Conservation (phyloP, 441 rosid genomes). For the Biscutella auriculata region DNA sequence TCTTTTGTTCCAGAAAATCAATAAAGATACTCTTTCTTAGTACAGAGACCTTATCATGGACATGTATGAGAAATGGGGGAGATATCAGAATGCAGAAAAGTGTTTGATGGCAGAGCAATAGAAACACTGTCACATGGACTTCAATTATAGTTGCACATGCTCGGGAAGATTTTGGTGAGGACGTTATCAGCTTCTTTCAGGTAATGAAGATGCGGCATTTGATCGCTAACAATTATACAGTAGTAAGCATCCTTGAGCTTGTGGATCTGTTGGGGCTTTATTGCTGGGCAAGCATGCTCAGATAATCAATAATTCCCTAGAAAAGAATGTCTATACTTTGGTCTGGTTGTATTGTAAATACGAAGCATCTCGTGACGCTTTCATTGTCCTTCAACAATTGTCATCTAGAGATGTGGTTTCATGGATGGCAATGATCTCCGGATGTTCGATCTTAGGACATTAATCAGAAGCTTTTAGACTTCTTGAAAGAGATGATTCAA, state of each 20-base stretch:
- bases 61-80: constrained; percentile 85
- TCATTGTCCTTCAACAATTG: constrained; percentile 53
- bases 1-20: too few relatives aligned
- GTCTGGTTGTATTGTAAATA: constrained; percentile 86
- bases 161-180: constrained; percentile 59
- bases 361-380: constrained; percentile 44
- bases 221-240: constrained; percentile 51
- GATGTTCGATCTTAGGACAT: constrained; percentile 56
- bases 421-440: constrained; percentile 88
- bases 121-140: constrained; percentile 78
- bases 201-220: constrained; percentile 56
- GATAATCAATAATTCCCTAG: constrained; percentile 39
- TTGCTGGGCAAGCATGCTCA: constrained; percentile 64
- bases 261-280: constrained; percentile 53
- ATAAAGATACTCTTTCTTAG: too few relatives aligned
- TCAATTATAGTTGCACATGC: constrained; percentile 75
- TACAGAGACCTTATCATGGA: too few relatives aligned
- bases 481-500: constrained; percentile 71
- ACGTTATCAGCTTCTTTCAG: constrained; percentile 53
- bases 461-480: constrained; percentile 58
- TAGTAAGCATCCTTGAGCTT: constrained; percentile 66
- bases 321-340: constrained; percentile 46
- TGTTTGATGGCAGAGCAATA: constrained; percentile 48
- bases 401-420: constrained; percentile 71
- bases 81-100: constrained; percentile 45